These are phyloP conservation scores for Allium fistulosum DNA, from an alignment of 106 monocot genomes.

Conservation along the genomic window DNA sequence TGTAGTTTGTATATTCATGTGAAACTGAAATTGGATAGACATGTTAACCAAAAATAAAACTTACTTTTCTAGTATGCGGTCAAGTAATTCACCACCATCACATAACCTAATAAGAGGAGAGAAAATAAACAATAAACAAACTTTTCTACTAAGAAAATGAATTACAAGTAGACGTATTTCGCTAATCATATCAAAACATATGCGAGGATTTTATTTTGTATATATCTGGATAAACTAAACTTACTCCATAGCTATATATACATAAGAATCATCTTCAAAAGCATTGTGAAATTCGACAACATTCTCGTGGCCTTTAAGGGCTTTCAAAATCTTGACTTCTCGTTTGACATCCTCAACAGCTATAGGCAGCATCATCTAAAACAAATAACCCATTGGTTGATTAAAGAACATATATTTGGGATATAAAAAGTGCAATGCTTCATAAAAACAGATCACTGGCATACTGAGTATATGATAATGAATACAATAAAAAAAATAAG, in stretches of 20 bases:
- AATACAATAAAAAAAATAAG: no score
- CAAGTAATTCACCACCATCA: constrained; percentile 92
- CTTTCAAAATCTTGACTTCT: constrained; percentile 80
- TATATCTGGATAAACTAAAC: constrained; percentile 11
- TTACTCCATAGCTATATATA: constrained; percentile 98
- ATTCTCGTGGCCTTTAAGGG: constrained; percentile 82
- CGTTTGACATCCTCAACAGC: constrained; percentile 93
- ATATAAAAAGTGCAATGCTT: no score
- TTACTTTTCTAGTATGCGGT: constrained; percentile 91
- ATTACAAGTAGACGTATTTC: no score
- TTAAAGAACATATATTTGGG: no score
- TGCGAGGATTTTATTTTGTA: no score
- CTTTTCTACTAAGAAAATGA: no score
- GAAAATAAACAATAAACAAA: neutral
- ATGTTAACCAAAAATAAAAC: neutral
- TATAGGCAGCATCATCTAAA: constrained; percentile 74
- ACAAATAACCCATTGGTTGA: neutral
- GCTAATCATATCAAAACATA: no score
- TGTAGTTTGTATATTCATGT: no score
- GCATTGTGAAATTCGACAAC: constrained; percentile 84
- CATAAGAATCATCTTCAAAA: constrained; percentile 82
- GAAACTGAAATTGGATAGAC: no score
- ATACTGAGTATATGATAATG: no score
- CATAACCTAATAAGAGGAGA: constrained; percentile 54
- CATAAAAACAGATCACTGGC: no score